Conservation (phyloP, 2,329 filamentous ascomycete genomes). For the Didymella arachidicola region DNA sequence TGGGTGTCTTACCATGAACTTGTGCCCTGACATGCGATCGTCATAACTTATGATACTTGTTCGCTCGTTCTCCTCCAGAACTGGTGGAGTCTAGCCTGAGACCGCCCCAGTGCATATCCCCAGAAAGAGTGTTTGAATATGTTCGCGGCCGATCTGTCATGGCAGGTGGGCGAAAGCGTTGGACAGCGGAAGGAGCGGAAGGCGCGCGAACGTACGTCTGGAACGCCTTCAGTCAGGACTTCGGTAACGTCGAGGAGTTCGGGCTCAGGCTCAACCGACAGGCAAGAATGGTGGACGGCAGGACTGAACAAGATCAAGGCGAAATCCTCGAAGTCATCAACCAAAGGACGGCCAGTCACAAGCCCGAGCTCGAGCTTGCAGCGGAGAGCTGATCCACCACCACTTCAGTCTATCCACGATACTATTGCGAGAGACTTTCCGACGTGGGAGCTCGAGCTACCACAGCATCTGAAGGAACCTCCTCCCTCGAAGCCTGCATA, state of each 20-base stretch:
- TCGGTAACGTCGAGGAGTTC: conserved; percentile 40
- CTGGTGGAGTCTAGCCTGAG: conserved; percentile 30
- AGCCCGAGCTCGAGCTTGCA: conserved; percentile 13
- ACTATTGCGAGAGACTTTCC: conserved; percentile 18
- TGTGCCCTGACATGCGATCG: conserved; percentile 30
- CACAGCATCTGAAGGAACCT: conserved; percentile 35
- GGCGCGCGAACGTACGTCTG: conserved; percentile 35
- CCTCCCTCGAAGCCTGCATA: conserved; percentile 40
- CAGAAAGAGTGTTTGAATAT: conserved; percentile 32
- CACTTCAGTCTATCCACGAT: conserved; percentile 13
- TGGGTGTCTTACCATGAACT: conserved; percentile 31
- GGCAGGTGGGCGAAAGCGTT: conserved; percentile 48
- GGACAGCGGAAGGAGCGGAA: conserved; percentile 50
- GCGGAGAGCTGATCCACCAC: conserved; percentile 1
- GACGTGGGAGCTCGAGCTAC: conserved; percentile 15
- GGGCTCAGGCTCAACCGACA: conserved; percentile 33
- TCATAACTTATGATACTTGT: conserved; percentile 22
- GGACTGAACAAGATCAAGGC: conserved; percentile 45
- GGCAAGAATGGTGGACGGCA: conserved; percentile 45
- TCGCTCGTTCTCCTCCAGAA: conserved; percentile 26
- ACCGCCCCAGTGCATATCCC: conserved; percentile 18
- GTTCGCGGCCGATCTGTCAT: conserved; percentile 52
- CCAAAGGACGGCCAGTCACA: conserved; percentile 15
- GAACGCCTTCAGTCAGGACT: conserved; percentile 39
- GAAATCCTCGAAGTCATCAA: conserved; percentile 12